These are phyloP conservation scores for Hymenoscyphus infarciens DNA, from an alignment of 2,329 filamentous ascomycete species.

Conservation along the genomic window DNA sequence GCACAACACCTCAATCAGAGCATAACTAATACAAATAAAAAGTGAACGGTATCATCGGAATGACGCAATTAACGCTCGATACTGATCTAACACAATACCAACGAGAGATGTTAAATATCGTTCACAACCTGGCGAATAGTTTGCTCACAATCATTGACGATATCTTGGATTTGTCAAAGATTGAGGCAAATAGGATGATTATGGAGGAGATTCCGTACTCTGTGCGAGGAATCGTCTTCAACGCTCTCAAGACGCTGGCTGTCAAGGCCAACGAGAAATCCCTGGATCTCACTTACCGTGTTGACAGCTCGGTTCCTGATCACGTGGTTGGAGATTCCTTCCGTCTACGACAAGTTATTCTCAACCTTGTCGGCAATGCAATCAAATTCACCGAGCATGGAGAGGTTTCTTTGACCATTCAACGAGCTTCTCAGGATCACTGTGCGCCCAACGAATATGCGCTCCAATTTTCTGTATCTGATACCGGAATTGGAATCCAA, in stretches of 20 bases:
- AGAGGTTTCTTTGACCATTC: conserved; percentile 92
- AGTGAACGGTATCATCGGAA: conserved; percentile 42
- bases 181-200: conserved; percentile 96
- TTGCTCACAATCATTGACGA: conserved; percentile 94
- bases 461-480: conserved; percentile 92
- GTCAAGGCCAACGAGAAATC: conserved; percentile 97
- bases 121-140: conserved; percentile 94
- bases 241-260: conserved; percentile 92
- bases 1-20: too few relatives aligned
- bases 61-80: conserved; percentile 95
- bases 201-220: conserved; percentile 98
- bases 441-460: conserved; percentile 76
- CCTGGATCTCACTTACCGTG: conserved; percentile 86
- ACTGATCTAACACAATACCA: conserved; percentile 93
- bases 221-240: conserved; percentile 90
- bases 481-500: conserved; percentile 95
- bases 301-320: conserved; percentile 89
- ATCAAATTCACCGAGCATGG: conserved; percentile 99
- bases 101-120: conserved; percentile 97
- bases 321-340: conserved; percentile 96
- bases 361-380: conserved; percentile 95
- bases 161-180: conserved; percentile 70
- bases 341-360: conserved; percentile 91
- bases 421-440: conserved; percentile 61
- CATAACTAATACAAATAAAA: too few relatives aligned